Percentiles rank a stretch among this genome's conserved stretches.
Conservation (phyloP, 2,329 filamentous ascomycete genomes). For the Aspergillus vadensis region DNA sequence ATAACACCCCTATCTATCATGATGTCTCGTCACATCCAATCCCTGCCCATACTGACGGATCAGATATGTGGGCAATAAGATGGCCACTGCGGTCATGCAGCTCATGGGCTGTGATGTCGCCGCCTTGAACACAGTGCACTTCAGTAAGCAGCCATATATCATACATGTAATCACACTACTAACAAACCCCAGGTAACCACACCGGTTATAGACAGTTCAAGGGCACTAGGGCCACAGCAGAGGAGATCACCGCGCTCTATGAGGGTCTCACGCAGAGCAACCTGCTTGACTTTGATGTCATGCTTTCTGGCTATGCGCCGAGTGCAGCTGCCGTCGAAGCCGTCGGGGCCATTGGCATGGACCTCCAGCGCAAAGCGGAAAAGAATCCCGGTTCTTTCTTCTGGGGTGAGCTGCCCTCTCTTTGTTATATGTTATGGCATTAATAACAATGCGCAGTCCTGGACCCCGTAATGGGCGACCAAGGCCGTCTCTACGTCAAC, state of each 20-base stretch:
- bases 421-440: neutral
- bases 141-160: conserved; percentile 65
- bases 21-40: neutral
- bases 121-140: conserved; percentile 93
- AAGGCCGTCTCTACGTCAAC: conserved; percentile 86
- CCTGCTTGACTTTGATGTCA: conserved; percentile 87
- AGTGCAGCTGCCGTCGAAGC: conserved; percentile 81
- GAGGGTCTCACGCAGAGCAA: conserved; percentile 79
- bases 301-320: conserved; percentile 93
- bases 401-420: conserved; percentile 61
- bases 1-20: neutral
- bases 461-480: conserved; percentile 98
- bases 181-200: conserved; percentile 73
- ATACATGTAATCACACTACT: neutral
- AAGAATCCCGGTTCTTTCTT: conserved; percentile 77
- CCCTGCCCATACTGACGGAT: conserved; percentile 13
- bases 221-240: conserved; percentile 76
- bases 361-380: conserved; percentile 68
- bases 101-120: conserved; percentile 90
- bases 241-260: conserved; percentile 83
- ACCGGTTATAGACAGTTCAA: conserved; percentile 88
- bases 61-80: conserved; percentile 97
- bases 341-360: conserved; percentile 79
- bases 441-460: conserved; percentile 60
- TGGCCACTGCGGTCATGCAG: conserved; percentile 93